Evolutionary conservation across 2,329 filamentous ascomycete genomes (phyloP), one percentile per base, ranked within the genome.

Genomic region (Fonsecaea monophora): DNA sequence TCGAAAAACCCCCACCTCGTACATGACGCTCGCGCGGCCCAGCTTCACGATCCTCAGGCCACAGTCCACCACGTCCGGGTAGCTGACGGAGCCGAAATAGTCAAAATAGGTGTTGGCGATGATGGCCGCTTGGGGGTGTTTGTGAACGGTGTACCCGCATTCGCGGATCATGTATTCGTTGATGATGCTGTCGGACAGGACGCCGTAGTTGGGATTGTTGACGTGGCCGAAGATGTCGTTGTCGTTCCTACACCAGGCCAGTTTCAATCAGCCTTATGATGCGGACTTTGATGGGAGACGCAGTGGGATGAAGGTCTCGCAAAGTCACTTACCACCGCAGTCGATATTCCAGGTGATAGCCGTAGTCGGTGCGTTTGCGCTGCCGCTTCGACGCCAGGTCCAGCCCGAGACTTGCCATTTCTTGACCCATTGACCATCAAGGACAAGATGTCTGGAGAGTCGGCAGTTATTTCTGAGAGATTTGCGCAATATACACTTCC

Each of bases 151-250:
- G 60, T 96, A 86, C 12, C 86, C 86, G 78, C 92, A 96, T 74
- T 91, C 83, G 60, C 89, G 83, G 68, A 96, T 92, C 21, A 98
- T 86, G 78, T 95, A 98, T 58, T 90, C 86, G 78, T 97, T 98
- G 76, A 96, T 88, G 66, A 96, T 87, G 1, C 92, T 94, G 81
- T 98, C 94, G 77, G 96, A 94, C 65, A 96, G 84, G 68, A 91
- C 90, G 74, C 91, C 91, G 79, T 97, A 97, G 62, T 95, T 85
- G 45, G 89, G 91, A 76, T 96, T 97, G 81, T 97, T 97, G 84
- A 96, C 87, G 77, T 98, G 94, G 67, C 92, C 86, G 78, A 95
- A 97, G 91, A 96, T 95, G 81, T 97, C 93, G 76, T 96, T 96
- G 79, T 97, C 93, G 77, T 87, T 89, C 92, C 92, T 94, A 2